A percentile compares a stretch with the other conserved stretches of the same genome.
phyloP scores from a whole-genome alignment of 2,329 filamentous ascomycete genomes.

The Parasarocladium wereldwijsianum region DNA sequence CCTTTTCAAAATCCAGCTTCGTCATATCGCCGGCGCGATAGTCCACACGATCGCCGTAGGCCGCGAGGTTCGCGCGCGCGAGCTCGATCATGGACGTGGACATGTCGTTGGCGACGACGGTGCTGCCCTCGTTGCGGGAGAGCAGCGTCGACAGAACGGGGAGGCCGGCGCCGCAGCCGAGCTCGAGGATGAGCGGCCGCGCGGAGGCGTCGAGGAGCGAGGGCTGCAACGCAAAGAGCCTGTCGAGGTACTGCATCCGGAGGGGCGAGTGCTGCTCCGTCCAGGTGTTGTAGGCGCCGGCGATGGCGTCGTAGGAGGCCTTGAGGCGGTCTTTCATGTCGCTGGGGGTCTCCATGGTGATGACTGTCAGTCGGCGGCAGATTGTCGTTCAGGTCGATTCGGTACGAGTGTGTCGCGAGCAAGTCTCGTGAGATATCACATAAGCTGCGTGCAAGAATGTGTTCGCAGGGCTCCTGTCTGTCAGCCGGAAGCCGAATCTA shows the following conservation, averaged over 20 bases:
- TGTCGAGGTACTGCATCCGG: conserved; percentile 19
- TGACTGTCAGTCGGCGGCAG: too few relatives aligned
- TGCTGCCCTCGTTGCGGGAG: conserved; percentile 8
- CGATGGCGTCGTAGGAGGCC: conserved; percentile 24
- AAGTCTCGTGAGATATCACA: too few relatives aligned
- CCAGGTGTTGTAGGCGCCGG: conserved; percentile 24
- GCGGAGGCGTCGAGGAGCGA: conserved; percentile 1
- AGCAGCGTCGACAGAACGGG: conserved; percentile 21
- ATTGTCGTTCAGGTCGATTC: too few relatives aligned
- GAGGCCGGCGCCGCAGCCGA: conserved; percentile 25
- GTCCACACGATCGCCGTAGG: conserved; percentile 2
- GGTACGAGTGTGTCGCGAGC: too few relatives aligned
- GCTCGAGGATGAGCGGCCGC: conserved; percentile 18
- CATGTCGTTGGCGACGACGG: conserved; percentile 23
- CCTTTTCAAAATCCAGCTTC: conserved; percentile 11
- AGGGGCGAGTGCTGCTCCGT: conserved; percentile 15
- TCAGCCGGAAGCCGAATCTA: too few relatives aligned
- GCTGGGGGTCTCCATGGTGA: conserved; percentile 6
- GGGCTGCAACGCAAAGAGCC: conserved; percentile 16
- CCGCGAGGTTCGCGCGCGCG: conserved; percentile 12
- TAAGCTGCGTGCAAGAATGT: too few relatives aligned
- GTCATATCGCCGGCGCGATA: conserved; percentile 22
- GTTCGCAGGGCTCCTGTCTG: too few relatives aligned
- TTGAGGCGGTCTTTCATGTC: conserved; percentile 24
- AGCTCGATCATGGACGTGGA: conserved; percentile 22